Percentiles rank a stretch among this genome's conserved stretches.
phyloP scores from a whole-genome alignment of 2,329 filamentous ascomycete species.

The Diaporthe vaccinii region DNA sequence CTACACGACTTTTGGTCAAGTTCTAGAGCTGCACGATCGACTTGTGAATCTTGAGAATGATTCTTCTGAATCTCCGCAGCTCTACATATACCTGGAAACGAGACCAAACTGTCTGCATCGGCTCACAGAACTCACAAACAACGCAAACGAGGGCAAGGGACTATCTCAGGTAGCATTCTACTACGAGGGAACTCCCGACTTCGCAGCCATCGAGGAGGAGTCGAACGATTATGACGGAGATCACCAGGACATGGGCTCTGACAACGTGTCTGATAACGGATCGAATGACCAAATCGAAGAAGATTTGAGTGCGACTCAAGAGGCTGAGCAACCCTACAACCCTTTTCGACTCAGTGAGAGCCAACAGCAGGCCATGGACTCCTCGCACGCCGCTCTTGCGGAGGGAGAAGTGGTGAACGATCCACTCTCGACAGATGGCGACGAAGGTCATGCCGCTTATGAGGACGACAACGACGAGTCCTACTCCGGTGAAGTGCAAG shows the following conservation, averaged over 20 bases:
- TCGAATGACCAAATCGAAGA: slow-evolving; percentile 15
- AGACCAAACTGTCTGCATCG: slow-evolving; percentile 37
- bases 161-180: slow-evolving; percentile 37
- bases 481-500: not conserved
- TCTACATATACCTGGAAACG: slow-evolving; percentile 37
- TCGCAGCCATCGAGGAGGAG: slow-evolving; percentile 37
- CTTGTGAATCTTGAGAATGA: slow-evolving; percentile 37
- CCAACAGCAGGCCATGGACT: slow-evolving; percentile 25
- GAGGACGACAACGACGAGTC: not conserved
- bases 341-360: slow-evolving; percentile 26
- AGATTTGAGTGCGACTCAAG: not conserved
- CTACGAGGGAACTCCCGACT: slow-evolving; percentile 35
- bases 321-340: slow-evolving; percentile 31
- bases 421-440: not conserved
- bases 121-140: slow-evolving; percentile 35
- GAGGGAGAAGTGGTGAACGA: slow-evolving; percentile 5
- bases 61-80: slow-evolving; percentile 33
- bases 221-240: slow-evolving; percentile 35
- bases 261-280: slow-evolving; percentile 17
- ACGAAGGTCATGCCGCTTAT: not conserved
- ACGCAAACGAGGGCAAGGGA: slow-evolving; percentile 36
- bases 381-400: not conserved
- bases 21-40: slow-evolving; percentile 38
- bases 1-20: slow-evolving; percentile 35
- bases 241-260: slow-evolving; percentile 12